These are phyloP conservation scores for Coleophoma cylindrospora DNA, from an alignment of 2,329 filamentous ascomycete genomes.

Conservation along the genomic window DNA sequence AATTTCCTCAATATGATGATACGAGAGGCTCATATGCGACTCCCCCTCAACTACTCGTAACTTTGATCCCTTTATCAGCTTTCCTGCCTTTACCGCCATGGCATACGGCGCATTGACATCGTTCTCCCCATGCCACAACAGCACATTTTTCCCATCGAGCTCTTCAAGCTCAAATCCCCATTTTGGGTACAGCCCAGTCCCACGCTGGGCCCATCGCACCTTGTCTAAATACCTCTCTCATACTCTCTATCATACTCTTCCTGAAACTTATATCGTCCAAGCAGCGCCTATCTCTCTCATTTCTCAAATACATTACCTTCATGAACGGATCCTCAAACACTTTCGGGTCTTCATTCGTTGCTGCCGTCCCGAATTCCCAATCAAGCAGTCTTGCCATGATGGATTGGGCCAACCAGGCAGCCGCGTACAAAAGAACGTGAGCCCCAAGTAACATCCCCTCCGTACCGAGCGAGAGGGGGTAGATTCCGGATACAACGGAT, in stretches of 20 bases:
- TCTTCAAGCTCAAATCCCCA: constrained; percentile 12
- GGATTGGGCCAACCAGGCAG: constrained; percentile 1
- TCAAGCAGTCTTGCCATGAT: constrained; percentile 3
- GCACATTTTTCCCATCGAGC: constrained; percentile 6
- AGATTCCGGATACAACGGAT: constrained; percentile 6
- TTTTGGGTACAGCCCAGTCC: constrained; percentile 5
- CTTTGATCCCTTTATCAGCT: constrained; percentile 1
- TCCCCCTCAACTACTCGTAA: constrained; percentile 7
- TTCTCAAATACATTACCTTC: constrained; percentile 3
- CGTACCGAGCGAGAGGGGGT: constrained; percentile 5
- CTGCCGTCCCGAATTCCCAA: constrained; percentile 5
- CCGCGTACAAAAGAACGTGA: constrained; percentile 1
- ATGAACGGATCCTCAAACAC: constrained; percentile 7
- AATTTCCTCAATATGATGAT: constrained; percentile 6
- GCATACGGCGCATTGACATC: constrained; percentile 11
- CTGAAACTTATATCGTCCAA: constrained; percentile 7
- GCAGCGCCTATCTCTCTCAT: constrained; percentile 5
- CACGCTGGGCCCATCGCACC: constrained; percentile 5
- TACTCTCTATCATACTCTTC: constrained; percentile 5
- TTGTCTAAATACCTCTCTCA: constrained; percentile 8
- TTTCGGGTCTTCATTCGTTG: constrained; percentile 3
- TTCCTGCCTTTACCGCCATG: constrained; percentile 9
- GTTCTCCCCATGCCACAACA: constrained; percentile 12
- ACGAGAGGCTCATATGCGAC: constrained; percentile 9
- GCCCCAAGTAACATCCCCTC: constrained; percentile 5